Conservation (phyloP, 345 rosid species). For the Noccaea caerulescens region DNA sequence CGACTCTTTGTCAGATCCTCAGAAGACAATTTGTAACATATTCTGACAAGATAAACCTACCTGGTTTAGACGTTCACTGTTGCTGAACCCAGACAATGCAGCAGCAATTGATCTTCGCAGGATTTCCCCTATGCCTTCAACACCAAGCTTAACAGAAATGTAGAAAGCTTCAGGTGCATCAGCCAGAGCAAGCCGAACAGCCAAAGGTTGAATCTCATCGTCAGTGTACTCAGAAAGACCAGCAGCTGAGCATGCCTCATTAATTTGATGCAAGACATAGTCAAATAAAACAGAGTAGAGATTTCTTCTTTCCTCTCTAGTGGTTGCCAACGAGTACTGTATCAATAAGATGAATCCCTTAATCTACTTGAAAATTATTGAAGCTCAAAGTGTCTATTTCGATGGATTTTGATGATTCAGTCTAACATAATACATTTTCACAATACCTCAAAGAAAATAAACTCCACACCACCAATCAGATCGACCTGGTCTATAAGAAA, state of each 20-base stretch:
- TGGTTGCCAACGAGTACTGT: conserved; percentile 90
- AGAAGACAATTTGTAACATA: conserved; percentile 26
- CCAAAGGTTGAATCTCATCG: conserved; percentile 88
- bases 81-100: conserved; percentile 80
- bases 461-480: conserved; percentile 93
- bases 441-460: conserved; percentile 86
- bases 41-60: conserved; percentile 47
- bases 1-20: conserved; percentile 18
- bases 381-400: conserved; percentile 18
- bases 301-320: conserved; percentile 90
- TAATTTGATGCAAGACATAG: conserved; percentile 82
- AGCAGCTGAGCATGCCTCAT: conserved; percentile 70
- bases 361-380: conserved; percentile 10
- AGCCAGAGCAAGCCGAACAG: conserved; percentile 76
- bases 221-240: conserved; percentile 85
- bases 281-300: conserved; percentile 87
- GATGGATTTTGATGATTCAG: conserved; percentile 7
- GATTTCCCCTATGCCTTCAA: conserved; percentile 94
- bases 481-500: conserved; percentile 89
- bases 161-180: conserved; percentile 97
- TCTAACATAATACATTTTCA: conserved; percentile 16
- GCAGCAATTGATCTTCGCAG: conserved; percentile 84
- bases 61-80: conserved; percentile 81
- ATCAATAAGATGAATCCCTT: conserved; percentile 36
- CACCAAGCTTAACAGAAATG: conserved; percentile 92